Evolutionary conservation across 2,329 filamentous ascomycete species (phyloP).

Genomic region (Cordyceps cateniannulata): DNA sequence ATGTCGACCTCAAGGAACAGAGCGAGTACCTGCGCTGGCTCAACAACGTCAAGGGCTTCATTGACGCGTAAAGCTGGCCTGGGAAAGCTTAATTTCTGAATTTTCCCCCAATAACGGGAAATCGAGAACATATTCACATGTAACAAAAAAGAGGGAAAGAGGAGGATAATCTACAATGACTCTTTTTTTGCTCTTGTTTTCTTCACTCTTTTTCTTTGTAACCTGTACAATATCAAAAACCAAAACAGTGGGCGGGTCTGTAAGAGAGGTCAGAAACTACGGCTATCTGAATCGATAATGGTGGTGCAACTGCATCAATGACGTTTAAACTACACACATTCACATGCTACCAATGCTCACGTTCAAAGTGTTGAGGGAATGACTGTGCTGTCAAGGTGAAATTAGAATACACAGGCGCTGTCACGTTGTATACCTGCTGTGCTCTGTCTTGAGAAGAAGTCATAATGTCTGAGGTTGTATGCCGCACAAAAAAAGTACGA

Average conservation of each 20-base stretch:
- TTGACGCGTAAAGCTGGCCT: conserved; percentile 53
- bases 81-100: no score
- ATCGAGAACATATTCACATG: background rate
- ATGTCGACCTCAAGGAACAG: conserved; percentile 98
- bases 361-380: background rate
- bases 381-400: background rate
- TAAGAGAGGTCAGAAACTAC: background rate
- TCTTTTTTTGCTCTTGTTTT: background rate
- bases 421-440: background rate
- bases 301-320: background rate
- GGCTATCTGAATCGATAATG: conserved; percentile 7
- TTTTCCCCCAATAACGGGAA: no score
- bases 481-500: background rate
- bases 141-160: background rate
- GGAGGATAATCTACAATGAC: background rate
- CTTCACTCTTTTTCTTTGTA: conserved; percentile 14
- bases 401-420: background rate
- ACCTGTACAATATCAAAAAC: conserved; percentile 16
- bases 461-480: background rate
- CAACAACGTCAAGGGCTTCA: conserved; percentile 76
- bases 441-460: background rate
- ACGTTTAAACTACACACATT: background rate
- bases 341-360: background rate
- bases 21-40: conserved; percentile 92
- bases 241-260: conserved; percentile 1